These are phyloP conservation scores for Colletotrichum spinosum DNA, from an alignment of 2,329 filamentous ascomycete species.

Conservation along the genomic window DNA sequence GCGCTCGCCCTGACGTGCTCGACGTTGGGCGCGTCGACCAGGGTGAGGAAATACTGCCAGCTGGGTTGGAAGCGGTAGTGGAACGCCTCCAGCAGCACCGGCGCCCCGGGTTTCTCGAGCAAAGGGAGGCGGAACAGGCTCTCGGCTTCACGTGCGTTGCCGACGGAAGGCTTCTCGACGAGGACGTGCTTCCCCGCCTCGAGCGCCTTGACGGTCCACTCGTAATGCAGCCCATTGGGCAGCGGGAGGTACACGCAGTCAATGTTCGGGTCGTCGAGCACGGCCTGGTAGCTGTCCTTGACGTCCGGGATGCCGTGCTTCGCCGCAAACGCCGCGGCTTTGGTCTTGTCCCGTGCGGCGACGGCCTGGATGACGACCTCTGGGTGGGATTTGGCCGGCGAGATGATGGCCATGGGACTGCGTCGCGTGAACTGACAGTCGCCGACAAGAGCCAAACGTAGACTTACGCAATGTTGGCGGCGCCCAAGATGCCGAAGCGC, in stretches of 20 bases:
- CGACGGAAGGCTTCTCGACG: constrained; percentile 64
- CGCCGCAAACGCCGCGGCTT: constrained; percentile 61
- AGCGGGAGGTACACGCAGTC: constrained; percentile 63
- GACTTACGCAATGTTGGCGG: constrained; percentile 52
- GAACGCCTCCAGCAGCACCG: constrained; percentile 64
- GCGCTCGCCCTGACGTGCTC: constrained; percentile 46
- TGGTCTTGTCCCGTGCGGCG: constrained; percentile 60
- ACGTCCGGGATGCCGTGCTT: constrained; percentile 63
- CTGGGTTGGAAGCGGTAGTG: constrained; percentile 64
- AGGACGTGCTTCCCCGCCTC: constrained; percentile 65
- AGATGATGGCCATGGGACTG: constrained; percentile 56
- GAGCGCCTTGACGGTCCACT: constrained; percentile 61
- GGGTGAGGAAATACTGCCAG: constrained; percentile 54
- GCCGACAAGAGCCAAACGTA: background rate
- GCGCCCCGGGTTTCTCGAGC: constrained; percentile 48
- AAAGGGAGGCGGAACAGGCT: constrained; percentile 55
- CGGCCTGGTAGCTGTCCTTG: constrained; percentile 59
- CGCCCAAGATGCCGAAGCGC: constrained; percentile 55
- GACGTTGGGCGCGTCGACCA: constrained; percentile 53
- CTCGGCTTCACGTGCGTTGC: constrained; percentile 57
- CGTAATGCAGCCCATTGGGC: constrained; percentile 54
- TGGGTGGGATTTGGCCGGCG: constrained; percentile 63
- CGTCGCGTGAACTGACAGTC: no score
- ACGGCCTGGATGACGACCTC: constrained; percentile 65
- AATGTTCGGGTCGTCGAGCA: constrained; percentile 50